Evolutionary conservation across 1,284 basidiomycete species (phyloP).

Genomic region (Phellinidium pouzarii): DNA sequence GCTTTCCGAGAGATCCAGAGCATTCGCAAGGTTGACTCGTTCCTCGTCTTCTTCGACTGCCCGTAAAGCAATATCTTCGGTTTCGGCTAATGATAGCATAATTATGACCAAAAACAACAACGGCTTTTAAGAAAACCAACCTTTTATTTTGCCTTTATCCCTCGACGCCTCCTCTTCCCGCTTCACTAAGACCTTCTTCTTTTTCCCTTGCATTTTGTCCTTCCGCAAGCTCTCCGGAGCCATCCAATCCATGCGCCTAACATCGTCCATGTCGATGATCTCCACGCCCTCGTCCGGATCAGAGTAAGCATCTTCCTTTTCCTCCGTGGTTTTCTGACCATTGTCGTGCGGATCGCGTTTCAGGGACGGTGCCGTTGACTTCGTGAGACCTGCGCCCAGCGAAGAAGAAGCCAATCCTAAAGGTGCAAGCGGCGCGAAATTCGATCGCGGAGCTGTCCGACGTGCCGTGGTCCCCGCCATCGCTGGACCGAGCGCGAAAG

Average conservation of each 20-base stretch:
- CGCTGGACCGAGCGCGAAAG: constrained; percentile 78
- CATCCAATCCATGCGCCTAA: constrained; percentile 80
- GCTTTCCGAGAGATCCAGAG: constrained; percentile 75
- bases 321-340: constrained; percentile 23
- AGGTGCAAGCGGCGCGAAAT: constrained; percentile 41
- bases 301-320: constrained; percentile 69
- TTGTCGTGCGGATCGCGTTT: constrained; percentile 32
- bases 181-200: constrained; percentile 26
- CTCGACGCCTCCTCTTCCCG: constrained; percentile 30
- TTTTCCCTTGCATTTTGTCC: constrained; percentile 40
- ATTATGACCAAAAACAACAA: neutral
- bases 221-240: constrained; percentile 76
- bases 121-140: constrained; percentile 24
- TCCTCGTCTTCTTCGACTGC: constrained; percentile 23
- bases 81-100: constrained; percentile 5
- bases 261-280: constrained; percentile 82
- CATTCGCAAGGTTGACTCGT: constrained; percentile 59
- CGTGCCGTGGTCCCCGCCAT: constrained; percentile 49
- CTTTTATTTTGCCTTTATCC: constrained; percentile 39
- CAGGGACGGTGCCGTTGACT: constrained; percentile 36
- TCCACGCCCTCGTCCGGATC: constrained; percentile 84
- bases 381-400: constrained; percentile 43
- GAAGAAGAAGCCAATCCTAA: constrained; percentile 32
- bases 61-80: constrained; percentile 9
- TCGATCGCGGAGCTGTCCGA: constrained; percentile 45